Conservation (phyloP, 1,284 basidiomycete genomes). For the Pyrrhoderma noxium region DNA sequence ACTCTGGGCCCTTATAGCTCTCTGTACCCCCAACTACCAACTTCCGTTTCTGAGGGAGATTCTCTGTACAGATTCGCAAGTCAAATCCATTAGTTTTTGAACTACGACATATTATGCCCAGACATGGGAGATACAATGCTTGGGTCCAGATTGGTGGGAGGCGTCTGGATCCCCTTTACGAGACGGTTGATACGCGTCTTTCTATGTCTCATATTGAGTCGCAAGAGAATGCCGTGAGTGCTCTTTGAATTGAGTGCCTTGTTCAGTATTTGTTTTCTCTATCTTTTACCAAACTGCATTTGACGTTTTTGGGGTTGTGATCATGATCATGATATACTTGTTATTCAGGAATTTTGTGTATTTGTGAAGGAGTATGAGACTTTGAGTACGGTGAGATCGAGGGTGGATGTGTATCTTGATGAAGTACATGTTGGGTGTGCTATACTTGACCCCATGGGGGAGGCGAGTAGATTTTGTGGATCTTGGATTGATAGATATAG, state of each 20-base stretch:
- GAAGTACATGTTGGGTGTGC: slow-evolving; percentile 2
- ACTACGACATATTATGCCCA: not conserved
- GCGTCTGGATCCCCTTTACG: not conserved
- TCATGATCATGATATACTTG: no score
- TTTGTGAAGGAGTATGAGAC: slow-evolving; percentile 2
- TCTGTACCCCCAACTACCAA: no score
- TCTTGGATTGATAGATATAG: slow-evolving; percentile 1
- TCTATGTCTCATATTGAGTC: slow-evolving; percentile 1
- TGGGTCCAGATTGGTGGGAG: slow-evolving; percentile 2
- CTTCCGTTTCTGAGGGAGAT: no score
- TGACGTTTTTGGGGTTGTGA: no score
- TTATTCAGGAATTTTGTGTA: slow-evolving; percentile 3
- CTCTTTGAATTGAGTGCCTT: no score
- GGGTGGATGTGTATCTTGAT: slow-evolving; percentile 6
- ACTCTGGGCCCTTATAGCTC: no score
- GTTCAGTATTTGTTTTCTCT: not conserved
- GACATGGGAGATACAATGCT: slow-evolving; percentile 5
- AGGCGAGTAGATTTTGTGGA: not conserved
- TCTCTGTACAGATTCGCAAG: no score
- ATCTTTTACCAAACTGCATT: not conserved
- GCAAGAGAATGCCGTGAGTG: not conserved
- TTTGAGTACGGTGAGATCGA: not conserved
- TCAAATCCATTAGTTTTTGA: no score
- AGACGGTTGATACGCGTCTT: not conserved
- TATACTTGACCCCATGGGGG: not conserved